Evolutionary conservation across 495 filamentous ascomycete genomes (phyloP).

Genomic region (Penicillium parvum): DNA sequence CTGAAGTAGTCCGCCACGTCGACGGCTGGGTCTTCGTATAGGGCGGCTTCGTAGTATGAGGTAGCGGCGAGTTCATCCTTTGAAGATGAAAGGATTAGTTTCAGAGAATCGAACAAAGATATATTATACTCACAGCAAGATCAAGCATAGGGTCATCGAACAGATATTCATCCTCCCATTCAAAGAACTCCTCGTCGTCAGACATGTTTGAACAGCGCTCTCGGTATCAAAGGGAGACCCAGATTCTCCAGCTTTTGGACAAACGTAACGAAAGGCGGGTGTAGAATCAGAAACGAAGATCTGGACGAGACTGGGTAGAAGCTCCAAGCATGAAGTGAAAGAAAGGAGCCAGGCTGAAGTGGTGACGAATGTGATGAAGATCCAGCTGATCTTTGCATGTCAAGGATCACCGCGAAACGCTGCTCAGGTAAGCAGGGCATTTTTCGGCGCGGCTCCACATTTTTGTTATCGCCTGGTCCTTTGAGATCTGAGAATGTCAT

Average conservation of each 20-base stretch:
- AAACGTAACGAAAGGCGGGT: neutral
- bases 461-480: constrained; percentile 5
- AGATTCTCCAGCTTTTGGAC: too few species aligned
- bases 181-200: constrained; percentile 49
- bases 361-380: constrained; percentile 14
- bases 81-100: neutral
- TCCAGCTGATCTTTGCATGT: constrained; percentile 22
- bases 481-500: too few species aligned
- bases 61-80: constrained; percentile 49
- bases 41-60: constrained; percentile 38
- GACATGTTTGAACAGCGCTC: constrained; percentile 33
- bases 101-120: neutral
- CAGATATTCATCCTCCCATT: constrained; percentile 42
- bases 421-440: constrained; percentile 28
- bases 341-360: constrained; percentile 4
- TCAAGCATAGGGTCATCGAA: constrained; percentile 41
- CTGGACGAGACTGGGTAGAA: neutral
- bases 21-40: constrained; percentile 38
- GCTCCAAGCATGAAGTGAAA: neutral
- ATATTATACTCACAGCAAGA: constrained; percentile 34
- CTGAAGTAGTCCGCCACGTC: constrained; percentile 42
- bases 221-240: too few species aligned
- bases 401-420: constrained; percentile 1
- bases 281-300: neutral
- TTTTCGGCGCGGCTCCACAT: constrained; percentile 16